Conservation (phyloP, 768 basidiomycete genomes). For the Leccinum disarticulatum region DNA sequence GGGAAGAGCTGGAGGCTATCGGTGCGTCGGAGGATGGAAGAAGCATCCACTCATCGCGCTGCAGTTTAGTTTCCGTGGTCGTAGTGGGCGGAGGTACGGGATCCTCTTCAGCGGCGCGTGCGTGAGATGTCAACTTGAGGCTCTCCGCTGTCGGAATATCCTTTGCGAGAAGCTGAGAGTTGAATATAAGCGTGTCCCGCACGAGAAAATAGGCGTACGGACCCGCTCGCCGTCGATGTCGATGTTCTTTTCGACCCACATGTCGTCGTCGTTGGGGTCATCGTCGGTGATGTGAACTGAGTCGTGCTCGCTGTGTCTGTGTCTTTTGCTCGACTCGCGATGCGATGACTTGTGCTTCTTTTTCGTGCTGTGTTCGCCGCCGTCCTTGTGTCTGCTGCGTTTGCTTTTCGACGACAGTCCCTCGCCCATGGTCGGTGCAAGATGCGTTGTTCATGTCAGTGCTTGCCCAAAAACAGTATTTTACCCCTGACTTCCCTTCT, state of each 20-base stretch:
- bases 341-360: conserved; percentile 55
- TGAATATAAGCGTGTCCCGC: conserved; percentile 7
- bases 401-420: conserved; percentile 26
- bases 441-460: neutral
- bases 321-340: conserved; percentile 36
- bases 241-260: conserved; percentile 90
- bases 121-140: conserved; percentile 65
- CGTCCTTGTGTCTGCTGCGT: conserved; percentile 37
- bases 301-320: conserved; percentile 34
- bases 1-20: conserved; percentile 34
- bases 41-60: conserved; percentile 92
- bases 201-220: conserved; percentile 26
- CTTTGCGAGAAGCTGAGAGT: conserved; percentile 56
- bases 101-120: conserved; percentile 43
- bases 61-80: conserved; percentile 47
- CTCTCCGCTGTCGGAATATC: conserved; percentile 76
- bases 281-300: conserved; percentile 57
- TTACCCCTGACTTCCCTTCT: neutral
- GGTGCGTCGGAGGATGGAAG: conserved; percentile 28
- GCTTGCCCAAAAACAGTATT: conserved; percentile 2
- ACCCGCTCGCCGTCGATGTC: conserved; percentile 76
- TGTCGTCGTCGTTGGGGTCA: conserved; percentile 67
- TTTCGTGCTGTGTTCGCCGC: conserved; percentile 49
- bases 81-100: conserved; percentile 48
- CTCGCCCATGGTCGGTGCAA: conserved; percentile 23